Base-by-base conservation (phyloP, 768 basidiomycete species). In the Lanmaoa rubissima region DNA sequence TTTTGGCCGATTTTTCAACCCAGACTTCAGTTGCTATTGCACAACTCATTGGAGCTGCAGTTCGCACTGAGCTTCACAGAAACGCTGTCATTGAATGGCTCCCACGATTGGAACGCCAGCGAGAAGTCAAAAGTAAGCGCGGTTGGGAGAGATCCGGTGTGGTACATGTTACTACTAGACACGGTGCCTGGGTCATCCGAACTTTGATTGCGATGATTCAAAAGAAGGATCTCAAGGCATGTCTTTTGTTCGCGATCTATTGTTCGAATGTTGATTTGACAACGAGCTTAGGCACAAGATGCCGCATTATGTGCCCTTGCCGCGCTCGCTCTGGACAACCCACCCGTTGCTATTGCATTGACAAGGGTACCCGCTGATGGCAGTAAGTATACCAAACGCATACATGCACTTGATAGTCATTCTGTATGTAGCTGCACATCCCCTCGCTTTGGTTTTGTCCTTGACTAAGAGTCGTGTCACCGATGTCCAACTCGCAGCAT, bases 61-160 rank as follows among this genome's bases (percentile, higher is more conserved):
- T 88, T 8, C 80, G 87, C 7, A 76, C 71, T 1, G 73, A 75
- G 0, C 64, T 65, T 3, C 82, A 89, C 61, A 78, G 88, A 21
- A 65, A 67, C 1, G 72, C 75, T 2, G 73, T 90, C 16, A 71
- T 81, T 0, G 81, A 83, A 24, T 91, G 89, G 89, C 64, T 83
- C 0, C 89, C 87, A 8, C 79, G 74, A 0, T 62, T 69, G 0
- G 86, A 89, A 21, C 74, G 87, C 21, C 65, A 75, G 40, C 79
- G 76, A 58, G 84, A 85, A 50, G 73, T 78, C 26, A 85, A 80
- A 59, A 77, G 77, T 3, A 82, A 82, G 56, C 78, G 90, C 1
- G 87, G 89, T 4, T 92, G 90, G 90, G 90, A 92, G 72, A 86
- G 84, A 65, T 73, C 79, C 0, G 76, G 79, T 0, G 62, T 75